These are phyloP conservation scores for Arthrobotrys musiformis DNA, from an alignment of 2,329 filamentous ascomycete genomes.

Conservation along the genomic window DNA sequence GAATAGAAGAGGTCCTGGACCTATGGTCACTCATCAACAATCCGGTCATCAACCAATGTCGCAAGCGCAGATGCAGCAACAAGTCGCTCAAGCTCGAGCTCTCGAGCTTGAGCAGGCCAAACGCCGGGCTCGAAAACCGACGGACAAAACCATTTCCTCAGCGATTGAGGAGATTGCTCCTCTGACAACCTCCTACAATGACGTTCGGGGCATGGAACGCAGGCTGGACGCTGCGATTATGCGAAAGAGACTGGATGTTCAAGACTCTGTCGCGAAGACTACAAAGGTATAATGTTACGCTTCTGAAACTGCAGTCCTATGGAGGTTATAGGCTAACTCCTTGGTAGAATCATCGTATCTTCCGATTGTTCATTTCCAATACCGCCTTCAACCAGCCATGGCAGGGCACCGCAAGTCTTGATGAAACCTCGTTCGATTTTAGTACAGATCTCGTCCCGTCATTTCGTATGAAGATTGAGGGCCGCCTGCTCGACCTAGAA, in stretches of 20 bases:
- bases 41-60: constrained; percentile 54
- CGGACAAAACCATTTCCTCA: constrained; percentile 93
- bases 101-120: constrained; percentile 72
- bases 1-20: constrained; percentile 58
- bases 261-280: constrained; percentile 80
- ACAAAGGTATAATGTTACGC: constrained; percentile 70
- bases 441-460: constrained; percentile 79
- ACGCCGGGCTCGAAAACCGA: constrained; percentile 86
- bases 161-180: constrained; percentile 84
- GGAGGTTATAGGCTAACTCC: not conserved
- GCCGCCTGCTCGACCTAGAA: constrained; percentile 79
- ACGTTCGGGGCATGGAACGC: constrained; percentile 86
- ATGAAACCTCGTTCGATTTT: constrained; percentile 76
- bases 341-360: constrained; percentile 76
- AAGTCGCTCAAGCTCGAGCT: constrained; percentile 56
- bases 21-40: constrained; percentile 58
- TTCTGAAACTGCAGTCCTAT: not conserved
- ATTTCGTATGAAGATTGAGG: constrained; percentile 92
- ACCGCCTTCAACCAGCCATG: constrained; percentile 93
- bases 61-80: constrained; percentile 57
- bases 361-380: constrained; percentile 95
- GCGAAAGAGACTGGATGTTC: constrained; percentile 89
- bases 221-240: constrained; percentile 91
- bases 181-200: constrained; percentile 83
- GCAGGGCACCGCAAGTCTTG: constrained; percentile 76